These are phyloP conservation scores for Naganishia vishniacii DNA, from an alignment of 768 basidiomycete species.

Conservation along the genomic window DNA sequence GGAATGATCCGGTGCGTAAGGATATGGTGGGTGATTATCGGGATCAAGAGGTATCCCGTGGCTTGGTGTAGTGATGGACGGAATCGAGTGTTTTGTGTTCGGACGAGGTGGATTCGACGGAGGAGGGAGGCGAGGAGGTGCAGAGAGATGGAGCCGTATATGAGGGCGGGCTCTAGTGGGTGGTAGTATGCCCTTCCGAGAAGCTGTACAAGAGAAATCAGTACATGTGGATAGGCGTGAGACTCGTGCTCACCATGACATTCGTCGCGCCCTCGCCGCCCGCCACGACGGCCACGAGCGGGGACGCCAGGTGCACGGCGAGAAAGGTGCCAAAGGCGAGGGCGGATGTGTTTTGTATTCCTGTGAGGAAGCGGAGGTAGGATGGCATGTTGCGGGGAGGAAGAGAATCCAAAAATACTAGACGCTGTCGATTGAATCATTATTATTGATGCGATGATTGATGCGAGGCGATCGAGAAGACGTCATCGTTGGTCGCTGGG, in stretches of 20 bases:
- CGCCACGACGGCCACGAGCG: slow-evolving; percentile 64
- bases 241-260: slow-evolving; percentile 60
- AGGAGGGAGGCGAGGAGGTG: slow-evolving; percentile 61
- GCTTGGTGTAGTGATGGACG: slow-evolving; percentile 43
- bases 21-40: slow-evolving; percentile 63
- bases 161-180: slow-evolving; percentile 62
- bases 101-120: slow-evolving; percentile 53
- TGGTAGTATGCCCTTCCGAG: slow-evolving; percentile 84
- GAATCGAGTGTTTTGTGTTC: neutral
- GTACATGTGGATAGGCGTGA: neutral
- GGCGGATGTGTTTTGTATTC: slow-evolving; percentile 62
- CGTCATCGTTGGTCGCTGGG: neutral
- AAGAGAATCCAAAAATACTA: neutral
- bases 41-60: slow-evolving; percentile 61
- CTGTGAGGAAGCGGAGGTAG: slow-evolving; percentile 53
- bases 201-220: slow-evolving; percentile 53
- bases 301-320: slow-evolving; percentile 71
- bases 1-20: slow-evolving; percentile 63
- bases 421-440: neutral
- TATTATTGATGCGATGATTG: neutral
- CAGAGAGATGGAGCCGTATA: slow-evolving; percentile 62
- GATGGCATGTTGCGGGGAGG: neutral
- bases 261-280: slow-evolving; percentile 65
- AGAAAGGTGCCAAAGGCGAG: slow-evolving; percentile 74
- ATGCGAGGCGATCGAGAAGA: neutral